Evolutionary conservation across 371 early-diverging fungal species (phyloP), one percentile per base, ranked within the genome.

Genomic region (Funneliformis caledonium): DNA sequence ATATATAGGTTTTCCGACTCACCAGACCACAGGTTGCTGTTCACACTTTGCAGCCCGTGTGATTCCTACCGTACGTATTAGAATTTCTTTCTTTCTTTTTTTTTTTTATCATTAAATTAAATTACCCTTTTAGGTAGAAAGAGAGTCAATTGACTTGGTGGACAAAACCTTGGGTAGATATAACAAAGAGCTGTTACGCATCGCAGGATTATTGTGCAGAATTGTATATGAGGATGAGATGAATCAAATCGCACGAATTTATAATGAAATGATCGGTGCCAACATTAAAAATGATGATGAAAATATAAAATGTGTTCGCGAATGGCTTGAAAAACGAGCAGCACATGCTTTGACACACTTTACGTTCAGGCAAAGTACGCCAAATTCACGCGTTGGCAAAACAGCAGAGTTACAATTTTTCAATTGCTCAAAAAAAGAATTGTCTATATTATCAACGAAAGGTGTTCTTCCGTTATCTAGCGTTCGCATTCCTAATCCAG

Each of bases 101-200:
- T 1, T 16, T 43, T 78, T 31, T 16, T 19, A 72, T 45, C 7
- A 10, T 42, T 74, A 42, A 72, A 1, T 89, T 89, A 31, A 90
- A 92, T 84, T 9, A 84, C 94, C 6, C 8, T 60, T 33, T 77
- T 60, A 80, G 11, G 86, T 93, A 0, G 97, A 97, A 83, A 91
- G 97, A 82, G 97, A 97, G 82, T 90, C 90, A 50, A 91, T 97
- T 62, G 97, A 97, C 81, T 96, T 97, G 86, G 96, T 96, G 11
- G 97, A 97, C 82, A 90, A 91, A 10, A 90, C 91, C 26, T 88
- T 97, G 2, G 90, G 90, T 42, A 81, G 89, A 12, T 97, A 95
- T 95, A 97, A 97, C 82, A 88, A 91, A 72, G 97, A 97, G 68
- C 81, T 97, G 4, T 83, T 96, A 10, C 81, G 91, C 1, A 89